Evolutionary conservation across 1,139 yeast species (phyloP).

Genomic region (Debaryomyces fabryi): DNA sequence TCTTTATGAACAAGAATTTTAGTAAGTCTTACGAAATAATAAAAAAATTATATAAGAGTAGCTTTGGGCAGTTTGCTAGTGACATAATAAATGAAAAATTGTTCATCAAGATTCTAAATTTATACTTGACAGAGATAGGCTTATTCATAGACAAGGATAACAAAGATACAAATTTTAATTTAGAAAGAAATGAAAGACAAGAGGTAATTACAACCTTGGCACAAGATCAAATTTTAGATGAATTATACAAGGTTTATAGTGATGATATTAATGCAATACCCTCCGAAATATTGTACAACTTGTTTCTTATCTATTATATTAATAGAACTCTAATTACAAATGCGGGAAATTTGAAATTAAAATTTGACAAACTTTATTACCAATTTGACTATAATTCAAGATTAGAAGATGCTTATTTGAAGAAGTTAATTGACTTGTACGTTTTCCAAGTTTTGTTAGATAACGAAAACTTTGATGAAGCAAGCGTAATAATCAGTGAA

Average conservation of each 20-base stretch:
- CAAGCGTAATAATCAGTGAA: constrained; percentile 28
- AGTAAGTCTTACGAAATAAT: constrained; percentile 35
- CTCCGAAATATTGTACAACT: constrained; percentile 36
- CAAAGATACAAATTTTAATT: constrained; percentile 18
- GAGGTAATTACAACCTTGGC: constrained; percentile 20
- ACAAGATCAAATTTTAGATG: constrained; percentile 26
- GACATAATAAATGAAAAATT: constrained; percentile 32
- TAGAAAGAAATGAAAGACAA: constrained; percentile 20
- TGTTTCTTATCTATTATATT: constrained; percentile 31
- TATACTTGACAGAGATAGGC: constrained; percentile 44
- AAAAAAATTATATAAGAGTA: constrained; percentile 25
- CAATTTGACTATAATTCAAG: constrained; percentile 7
- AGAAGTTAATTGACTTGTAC: constrained; percentile 35
- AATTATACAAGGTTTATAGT: constrained; percentile 23
- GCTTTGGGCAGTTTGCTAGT: constrained; percentile 26
- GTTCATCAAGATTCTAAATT: constrained; percentile 36
- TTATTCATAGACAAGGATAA: constrained; percentile 23
- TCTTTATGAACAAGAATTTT: constrained; percentile 44
- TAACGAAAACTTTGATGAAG: constrained; percentile 29
- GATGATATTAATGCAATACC: constrained; percentile 31
- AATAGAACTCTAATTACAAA: constrained; percentile 19
- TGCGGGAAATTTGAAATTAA: constrained; percentile 2
- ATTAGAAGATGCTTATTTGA: constrained; percentile 22
- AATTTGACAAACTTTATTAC: constrained; percentile 16
- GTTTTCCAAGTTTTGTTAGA: constrained; percentile 42